Conservation (phyloP, 768 basidiomycete species). For the Hygrophorus pudorinus region DNA sequence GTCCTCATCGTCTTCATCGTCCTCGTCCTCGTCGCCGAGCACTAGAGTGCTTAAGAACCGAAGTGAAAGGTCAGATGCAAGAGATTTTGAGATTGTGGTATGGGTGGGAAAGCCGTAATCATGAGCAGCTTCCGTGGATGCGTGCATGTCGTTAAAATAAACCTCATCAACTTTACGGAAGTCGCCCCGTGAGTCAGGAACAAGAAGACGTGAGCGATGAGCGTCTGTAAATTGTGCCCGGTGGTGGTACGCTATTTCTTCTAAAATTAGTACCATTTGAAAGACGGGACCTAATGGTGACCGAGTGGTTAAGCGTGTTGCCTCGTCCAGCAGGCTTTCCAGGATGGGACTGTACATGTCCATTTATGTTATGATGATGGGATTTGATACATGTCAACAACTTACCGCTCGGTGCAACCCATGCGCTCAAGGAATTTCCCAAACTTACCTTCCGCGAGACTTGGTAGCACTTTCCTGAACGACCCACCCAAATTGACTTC, state of each 20-base stretch:
- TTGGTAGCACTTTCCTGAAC: constrained; percentile 13
- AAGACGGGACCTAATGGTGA: background rate
- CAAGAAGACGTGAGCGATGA: constrained; percentile 18
- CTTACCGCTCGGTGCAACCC: constrained; percentile 25
- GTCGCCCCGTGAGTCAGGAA: constrained; percentile 22
- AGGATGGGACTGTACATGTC: background rate
- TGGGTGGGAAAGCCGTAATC: constrained; percentile 4
- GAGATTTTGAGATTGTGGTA: background rate
- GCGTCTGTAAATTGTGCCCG: constrained; percentile 13
- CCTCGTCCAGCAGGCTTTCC: background rate
- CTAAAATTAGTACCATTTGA: constrained; percentile 9
- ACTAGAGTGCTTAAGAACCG: constrained; percentile 11
- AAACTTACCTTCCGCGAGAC: constrained; percentile 4
- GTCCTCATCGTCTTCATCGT: constrained; percentile 18
- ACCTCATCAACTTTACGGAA: constrained; percentile 21
- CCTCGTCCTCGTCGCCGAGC: constrained; percentile 8
- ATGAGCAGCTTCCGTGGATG: constrained; percentile 15
- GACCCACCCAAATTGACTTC: constrained; percentile 5
- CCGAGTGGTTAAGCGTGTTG: background rate
- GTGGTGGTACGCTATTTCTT: constrained; percentile 20
- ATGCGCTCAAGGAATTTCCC: constrained; percentile 12
- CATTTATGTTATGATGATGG: no score
- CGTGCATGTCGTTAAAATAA: constrained; percentile 30
- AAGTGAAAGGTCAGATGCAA: constrained; percentile 11
- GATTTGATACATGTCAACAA: background rate